Conservation (phyloP, 1,139 yeast genomes). For the Yamadazyma friedrichii region DNA sequence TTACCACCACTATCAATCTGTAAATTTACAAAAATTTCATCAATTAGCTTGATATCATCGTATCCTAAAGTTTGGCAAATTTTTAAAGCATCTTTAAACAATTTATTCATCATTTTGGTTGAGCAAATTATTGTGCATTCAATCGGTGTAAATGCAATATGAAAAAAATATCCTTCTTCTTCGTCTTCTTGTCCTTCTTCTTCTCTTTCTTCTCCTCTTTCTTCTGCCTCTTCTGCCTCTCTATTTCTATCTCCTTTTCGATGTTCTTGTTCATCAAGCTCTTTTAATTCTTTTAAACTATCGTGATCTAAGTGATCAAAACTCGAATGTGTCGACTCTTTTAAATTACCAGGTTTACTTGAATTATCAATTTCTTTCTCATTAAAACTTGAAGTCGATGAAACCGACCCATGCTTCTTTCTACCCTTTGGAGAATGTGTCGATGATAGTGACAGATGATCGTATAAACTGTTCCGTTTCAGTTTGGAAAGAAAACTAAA, state of each 20-base stretch:
- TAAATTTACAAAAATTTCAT: conserved; percentile 49
- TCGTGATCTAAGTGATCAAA: not conserved
- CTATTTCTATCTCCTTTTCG: too few species aligned
- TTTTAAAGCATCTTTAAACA: conserved; percentile 37
- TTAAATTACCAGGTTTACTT: conserved; percentile 15
- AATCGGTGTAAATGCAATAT: conserved; percentile 54
- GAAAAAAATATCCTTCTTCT: conserved; percentile 36
- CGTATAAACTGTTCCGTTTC: conserved; percentile 9
- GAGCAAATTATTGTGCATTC: conserved; percentile 59
- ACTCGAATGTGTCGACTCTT: too few species aligned
- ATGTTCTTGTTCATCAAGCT: not conserved
- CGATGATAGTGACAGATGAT: conserved; percentile 7
- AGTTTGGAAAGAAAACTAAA: conserved; percentile 1
- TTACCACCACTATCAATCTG: conserved; percentile 67
- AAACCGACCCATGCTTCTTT: conserved; percentile 14
- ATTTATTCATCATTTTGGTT: conserved; percentile 27
- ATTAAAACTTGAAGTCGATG: conserved; percentile 15
- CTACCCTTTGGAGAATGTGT: conserved; percentile 4
- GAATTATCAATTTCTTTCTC: conserved; percentile 26
- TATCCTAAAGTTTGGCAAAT: conserved; percentile 27
- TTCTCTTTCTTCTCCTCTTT: too few species aligned
- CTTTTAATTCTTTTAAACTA: conserved; percentile 1
- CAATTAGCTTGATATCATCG: conserved; percentile 41
- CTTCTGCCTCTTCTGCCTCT: too few species aligned
- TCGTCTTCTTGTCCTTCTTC: conserved; percentile 7